phyloP scores from a whole-genome alignment of 2,329 filamentous ascomycete genomes.

The Shiraia sp. region DNA sequence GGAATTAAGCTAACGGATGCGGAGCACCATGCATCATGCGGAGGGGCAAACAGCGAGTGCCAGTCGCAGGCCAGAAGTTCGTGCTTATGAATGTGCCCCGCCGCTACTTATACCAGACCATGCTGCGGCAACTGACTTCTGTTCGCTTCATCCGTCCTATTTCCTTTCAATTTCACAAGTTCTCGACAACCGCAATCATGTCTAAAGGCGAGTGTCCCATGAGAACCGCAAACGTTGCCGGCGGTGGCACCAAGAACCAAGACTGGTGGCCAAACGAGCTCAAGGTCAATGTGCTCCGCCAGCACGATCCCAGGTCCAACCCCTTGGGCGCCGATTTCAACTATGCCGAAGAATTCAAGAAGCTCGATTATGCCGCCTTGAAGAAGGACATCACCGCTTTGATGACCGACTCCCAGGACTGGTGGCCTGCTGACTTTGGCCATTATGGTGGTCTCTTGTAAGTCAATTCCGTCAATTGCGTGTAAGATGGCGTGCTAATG shows the following conservation, averaged over 20 bases:
- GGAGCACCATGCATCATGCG: constrained; percentile 20
- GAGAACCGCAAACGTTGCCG: constrained; percentile 46
- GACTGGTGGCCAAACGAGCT: constrained; percentile 78
- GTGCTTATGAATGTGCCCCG: constrained; percentile 33
- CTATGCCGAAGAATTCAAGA: constrained; percentile 74
- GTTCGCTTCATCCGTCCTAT: constrained; percentile 9
- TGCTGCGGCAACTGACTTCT: constrained; percentile 7
- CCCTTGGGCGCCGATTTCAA: constrained; percentile 69
- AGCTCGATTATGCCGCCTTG: constrained; percentile 68
- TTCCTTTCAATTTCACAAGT: constrained; percentile 10
- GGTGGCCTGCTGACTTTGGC: constrained; percentile 81
- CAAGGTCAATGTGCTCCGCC: constrained; percentile 72
- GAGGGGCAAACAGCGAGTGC: constrained; percentile 29
- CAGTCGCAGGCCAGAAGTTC: constrained; percentile 22
- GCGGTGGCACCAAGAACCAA: constrained; percentile 67
- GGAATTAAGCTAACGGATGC: constrained; percentile 25
- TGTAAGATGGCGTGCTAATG: constrained; percentile 6
- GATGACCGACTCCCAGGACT: constrained; percentile 79
- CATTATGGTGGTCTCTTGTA: constrained; percentile 77
- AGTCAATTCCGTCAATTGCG: constrained; percentile 5
- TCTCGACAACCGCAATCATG: constrained; percentile 30
- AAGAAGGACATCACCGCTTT: constrained; percentile 74
- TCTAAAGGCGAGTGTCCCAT: constrained; percentile 41
- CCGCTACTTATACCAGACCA: constrained; percentile 25
- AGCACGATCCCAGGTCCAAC: constrained; percentile 66